Base-by-base conservation (phyloP, 768 basidiomycete genomes). In the Collybia sp. region DNA sequence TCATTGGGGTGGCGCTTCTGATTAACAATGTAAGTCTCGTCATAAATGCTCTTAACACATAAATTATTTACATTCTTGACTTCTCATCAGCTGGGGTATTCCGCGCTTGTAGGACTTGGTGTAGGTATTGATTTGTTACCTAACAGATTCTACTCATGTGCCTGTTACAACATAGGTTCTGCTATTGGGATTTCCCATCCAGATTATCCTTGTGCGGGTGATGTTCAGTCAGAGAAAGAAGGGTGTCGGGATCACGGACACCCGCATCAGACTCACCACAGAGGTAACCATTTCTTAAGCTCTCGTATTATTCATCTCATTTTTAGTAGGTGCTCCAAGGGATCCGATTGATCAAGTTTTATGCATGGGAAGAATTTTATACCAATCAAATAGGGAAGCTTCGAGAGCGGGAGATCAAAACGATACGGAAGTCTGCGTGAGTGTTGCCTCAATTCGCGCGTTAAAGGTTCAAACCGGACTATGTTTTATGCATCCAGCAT, bases 181-280 rank as follows among this genome's bases (percentile, higher is more conserved):
- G 15, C 44, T 84, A 2, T 46, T 82, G 6, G 78, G 77, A 4
- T 75, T 83, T 50, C 84, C 85, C 0, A 48, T 84, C 2, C 82
- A 86, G 57, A 57, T 73, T 19, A 30, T 76, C 17, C 66, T 83
- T 19, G 76, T 80, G 19, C 53, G 61, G 35, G 64, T 74, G 36
- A 76, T 85, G 68, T 76, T 80, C 55, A 56, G 50, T 10, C 77
- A 79, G 48, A 70, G 76, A 30, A 65, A 67, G 45, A 79, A 78
- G 52, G 77, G 76, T 20, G 76, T 86, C 42, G 72, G 77, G 52
- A 72, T 85, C 48, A 85, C 85, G 4, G 87, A 89, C 53, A 69
- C 69, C 42, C 75, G 86, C 11, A 79, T 88, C 10, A 66, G 83
- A 12, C 67, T 86, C 17, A 73, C 79, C 0, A 81, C 76, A 0